Percentiles rank a stretch among this genome's conserved stretches.
Conservation (phyloP, 768 basidiomycete genomes). For the Boletus patriciae region DNA sequence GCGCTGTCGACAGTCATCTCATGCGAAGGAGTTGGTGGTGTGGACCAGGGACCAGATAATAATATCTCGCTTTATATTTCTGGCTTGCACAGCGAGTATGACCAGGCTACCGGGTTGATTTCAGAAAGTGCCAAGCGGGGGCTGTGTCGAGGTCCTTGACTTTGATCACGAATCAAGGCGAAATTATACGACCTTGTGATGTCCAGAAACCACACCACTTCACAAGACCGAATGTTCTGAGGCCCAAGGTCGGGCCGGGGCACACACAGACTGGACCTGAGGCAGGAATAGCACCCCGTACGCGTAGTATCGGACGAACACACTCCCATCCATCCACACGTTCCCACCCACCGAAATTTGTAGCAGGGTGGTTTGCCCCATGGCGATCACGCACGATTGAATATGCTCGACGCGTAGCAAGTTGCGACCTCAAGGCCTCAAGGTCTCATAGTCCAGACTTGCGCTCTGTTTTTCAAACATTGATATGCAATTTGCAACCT, state of each 20-base stretch:
- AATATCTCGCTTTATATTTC: constrained; percentile 2
- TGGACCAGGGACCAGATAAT: background rate
- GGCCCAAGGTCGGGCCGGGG: no score
- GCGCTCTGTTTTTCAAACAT: background rate
- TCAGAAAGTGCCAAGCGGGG: background rate
- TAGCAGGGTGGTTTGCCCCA: no score
- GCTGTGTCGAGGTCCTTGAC: background rate
- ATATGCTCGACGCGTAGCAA: no score
- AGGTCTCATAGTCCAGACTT: background rate
- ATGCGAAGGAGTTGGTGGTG: background rate
- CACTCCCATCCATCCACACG: no score
- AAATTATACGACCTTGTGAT: background rate
- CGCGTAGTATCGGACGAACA: no score
- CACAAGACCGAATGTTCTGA: background rate
- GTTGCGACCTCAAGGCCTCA: no score
- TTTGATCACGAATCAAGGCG: background rate
- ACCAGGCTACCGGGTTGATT: background rate
- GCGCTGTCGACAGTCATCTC: constrained; percentile 8
- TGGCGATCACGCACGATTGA: no score
- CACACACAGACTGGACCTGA: no score
- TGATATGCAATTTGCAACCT: constrained; percentile 19
- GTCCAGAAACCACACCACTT: background rate
- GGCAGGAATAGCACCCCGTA: no score
- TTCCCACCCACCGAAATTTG: no score
- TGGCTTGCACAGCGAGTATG: background rate